Evolutionary conservation across 345 rosid genomes (phyloP).

Genomic region (thale cress (Arabidopsis thaliana)): DNA sequence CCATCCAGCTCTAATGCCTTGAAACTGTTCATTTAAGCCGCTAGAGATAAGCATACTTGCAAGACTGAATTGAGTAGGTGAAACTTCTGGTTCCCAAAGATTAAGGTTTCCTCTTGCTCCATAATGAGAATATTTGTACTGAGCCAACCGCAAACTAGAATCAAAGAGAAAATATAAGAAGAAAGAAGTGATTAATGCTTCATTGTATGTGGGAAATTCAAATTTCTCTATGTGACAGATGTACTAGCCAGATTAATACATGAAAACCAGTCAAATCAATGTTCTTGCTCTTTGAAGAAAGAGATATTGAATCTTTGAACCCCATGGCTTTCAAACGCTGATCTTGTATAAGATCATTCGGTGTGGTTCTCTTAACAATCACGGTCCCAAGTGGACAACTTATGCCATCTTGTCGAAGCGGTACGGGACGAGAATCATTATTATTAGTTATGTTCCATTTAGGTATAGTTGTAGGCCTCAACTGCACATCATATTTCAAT

Average conservation of each 20-base stretch:
- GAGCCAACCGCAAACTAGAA: conserved; percentile 17
- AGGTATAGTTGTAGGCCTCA: conserved; percentile 27
- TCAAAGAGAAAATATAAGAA: background rate
- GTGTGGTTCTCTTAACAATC: conserved; percentile 27
- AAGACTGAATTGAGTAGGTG: conserved; percentile 23
- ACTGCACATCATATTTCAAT: conserved; percentile 9
- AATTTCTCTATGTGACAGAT: background rate
- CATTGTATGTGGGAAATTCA: background rate
- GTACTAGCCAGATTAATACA: conserved; percentile 19
- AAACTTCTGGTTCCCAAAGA: conserved; percentile 25
- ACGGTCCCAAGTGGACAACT: conserved; percentile 36
- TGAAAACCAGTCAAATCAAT: conserved; percentile 30
- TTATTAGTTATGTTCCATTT: conserved; percentile 13
- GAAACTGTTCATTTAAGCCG: conserved; percentile 12
- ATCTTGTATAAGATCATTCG: conserved; percentile 25
- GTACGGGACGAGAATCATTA: background rate
- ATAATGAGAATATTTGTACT: background rate
- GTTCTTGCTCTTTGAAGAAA: background rate
- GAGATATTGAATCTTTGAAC: background rate
- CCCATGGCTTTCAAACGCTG: conserved; percentile 19
- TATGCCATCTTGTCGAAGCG: conserved; percentile 20
- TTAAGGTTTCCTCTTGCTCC: conserved; percentile 34
- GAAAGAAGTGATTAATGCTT: background rate
- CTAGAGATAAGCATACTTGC: conserved; percentile 10
- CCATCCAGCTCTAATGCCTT: conserved; percentile 40